These are phyloP conservation scores for Protomyces arabidopsidicola DNA, from an alignment of 1,139 yeast genomes.

Conservation along the genomic window DNA sequence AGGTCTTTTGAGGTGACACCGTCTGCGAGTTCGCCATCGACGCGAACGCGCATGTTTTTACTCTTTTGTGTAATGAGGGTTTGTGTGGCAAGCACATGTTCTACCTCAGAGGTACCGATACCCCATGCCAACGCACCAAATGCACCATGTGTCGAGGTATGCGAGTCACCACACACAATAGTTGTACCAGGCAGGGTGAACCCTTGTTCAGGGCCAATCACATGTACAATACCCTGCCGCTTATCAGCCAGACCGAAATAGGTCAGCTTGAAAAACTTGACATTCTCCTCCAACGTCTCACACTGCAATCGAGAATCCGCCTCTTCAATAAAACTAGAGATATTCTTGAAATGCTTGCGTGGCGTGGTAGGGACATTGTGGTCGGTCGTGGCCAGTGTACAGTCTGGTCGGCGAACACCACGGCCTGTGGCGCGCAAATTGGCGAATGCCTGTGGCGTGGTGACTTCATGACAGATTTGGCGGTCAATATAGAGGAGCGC, in stretches of 20 bases:
- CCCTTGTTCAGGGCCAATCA: conserved; percentile 98
- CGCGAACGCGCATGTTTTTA: conserved; percentile 85
- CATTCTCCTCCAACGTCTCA: conserved; percentile 85
- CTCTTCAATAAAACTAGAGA: conserved; percentile 79
- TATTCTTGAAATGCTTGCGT: conserved; percentile 66
- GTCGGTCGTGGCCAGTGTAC: conserved; percentile 95
- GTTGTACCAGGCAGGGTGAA: conserved; percentile 97
- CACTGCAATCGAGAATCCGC: conserved; percentile 90
- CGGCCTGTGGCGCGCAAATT: conserved; percentile 85
- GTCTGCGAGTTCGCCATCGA: conserved; percentile 73
- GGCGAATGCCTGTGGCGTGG: conserved; percentile 98
- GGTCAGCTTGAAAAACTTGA: conserved; percentile 78
- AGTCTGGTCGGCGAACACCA: conserved; percentile 82
- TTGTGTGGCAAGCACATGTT: conserved; percentile 96
- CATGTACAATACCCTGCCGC: conserved; percentile 96
- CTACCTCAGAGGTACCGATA: conserved; percentile 98
- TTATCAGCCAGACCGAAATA: conserved; percentile 91
- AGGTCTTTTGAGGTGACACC: conserved; percentile 96
- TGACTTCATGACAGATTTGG: conserved; percentile 95
- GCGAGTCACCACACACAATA: conserved; percentile 98
- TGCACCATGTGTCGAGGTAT: conserved; percentile 97
- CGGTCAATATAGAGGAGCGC: conserved; percentile 86
- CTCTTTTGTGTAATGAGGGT: conserved; percentile 91
- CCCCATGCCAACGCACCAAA: conserved; percentile 98
- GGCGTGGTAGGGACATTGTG: conserved; percentile 94